Conservation (phyloP, 2,329 filamentous ascomycete genomes). For the Alternaria novae-zelandiae region DNA sequence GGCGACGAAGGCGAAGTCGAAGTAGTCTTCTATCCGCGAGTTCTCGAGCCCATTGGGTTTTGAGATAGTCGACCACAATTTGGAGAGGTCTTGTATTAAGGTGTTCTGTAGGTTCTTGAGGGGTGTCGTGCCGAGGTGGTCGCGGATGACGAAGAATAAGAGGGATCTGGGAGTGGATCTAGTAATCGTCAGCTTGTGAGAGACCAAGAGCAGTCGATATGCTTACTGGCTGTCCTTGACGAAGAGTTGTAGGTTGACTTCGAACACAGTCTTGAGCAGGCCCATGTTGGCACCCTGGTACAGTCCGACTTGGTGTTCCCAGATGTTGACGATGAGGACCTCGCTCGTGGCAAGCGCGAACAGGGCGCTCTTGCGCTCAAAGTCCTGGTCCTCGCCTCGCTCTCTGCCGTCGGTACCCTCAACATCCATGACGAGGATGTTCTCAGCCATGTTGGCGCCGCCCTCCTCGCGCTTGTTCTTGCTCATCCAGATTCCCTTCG, state of each 20-base stretch:
- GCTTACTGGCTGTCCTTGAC: constrained; percentile 90
- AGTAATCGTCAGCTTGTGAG: constrained; percentile 28
- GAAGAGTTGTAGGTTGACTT: constrained; percentile 97
- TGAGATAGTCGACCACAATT: constrained; percentile 91
- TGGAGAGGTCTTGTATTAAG: constrained; percentile 84
- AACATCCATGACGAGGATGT: constrained; percentile 99
- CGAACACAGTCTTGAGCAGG: constrained; percentile 96
- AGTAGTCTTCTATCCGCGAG: constrained; percentile 93
- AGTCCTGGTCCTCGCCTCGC: constrained; percentile 96
- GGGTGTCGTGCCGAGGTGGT: constrained; percentile 91
- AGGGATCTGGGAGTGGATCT: constrained; percentile 88
- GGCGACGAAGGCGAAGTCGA: constrained; percentile 96
- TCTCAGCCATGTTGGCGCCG: constrained; percentile 80
- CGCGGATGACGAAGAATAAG: constrained; percentile 97
- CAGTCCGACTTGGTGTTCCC: constrained; percentile 97
- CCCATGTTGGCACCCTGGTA: constrained; percentile 99
- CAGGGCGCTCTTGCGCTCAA: constrained; percentile 96
- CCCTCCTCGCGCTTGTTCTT: constrained; percentile 77
- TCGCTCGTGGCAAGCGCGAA: constrained; percentile 98
- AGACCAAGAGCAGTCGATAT: neutral
- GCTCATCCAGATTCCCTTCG: constrained; percentile 99
- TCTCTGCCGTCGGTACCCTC: constrained; percentile 97
- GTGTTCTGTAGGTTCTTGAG: constrained; percentile 89
- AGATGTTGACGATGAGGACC: constrained; percentile 97
- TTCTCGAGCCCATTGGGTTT: constrained; percentile 89